Conservation (phyloP, 2,329 filamentous ascomycete species). For the Cordyceps javanica region DNA sequence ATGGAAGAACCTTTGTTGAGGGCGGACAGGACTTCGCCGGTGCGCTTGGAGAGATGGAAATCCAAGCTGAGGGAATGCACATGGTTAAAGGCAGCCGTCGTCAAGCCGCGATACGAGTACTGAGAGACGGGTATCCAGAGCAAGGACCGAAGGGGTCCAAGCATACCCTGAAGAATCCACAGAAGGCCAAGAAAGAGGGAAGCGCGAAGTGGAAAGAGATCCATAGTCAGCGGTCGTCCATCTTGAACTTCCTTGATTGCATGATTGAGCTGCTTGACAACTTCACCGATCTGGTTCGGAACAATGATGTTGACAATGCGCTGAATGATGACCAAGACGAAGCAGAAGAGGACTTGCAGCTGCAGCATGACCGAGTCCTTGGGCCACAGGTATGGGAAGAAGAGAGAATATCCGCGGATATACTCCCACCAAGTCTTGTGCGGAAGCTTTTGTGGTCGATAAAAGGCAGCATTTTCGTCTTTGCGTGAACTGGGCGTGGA, state of each 20-base stretch:
- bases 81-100: slow-evolving; percentile 93
- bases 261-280: slow-evolving; percentile 66
- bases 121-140: slow-evolving; percentile 97
- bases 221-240: slow-evolving; percentile 27
- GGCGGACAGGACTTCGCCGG: slow-evolving; percentile 90
- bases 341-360: slow-evolving; percentile 74
- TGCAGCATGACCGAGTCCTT: slow-evolving; percentile 69
- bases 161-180: slow-evolving; percentile 82
- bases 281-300: slow-evolving; percentile 70
- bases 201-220: slow-evolving; percentile 30
- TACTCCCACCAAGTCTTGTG: slow-evolving; percentile 96
- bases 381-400: slow-evolving; percentile 97
- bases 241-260: slow-evolving; percentile 42
- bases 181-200: slow-evolving; percentile 49
- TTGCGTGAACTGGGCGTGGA: slow-evolving; percentile 27
- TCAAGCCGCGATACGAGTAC: slow-evolving; percentile 91
- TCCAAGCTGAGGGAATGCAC: slow-evolving; percentile 92
- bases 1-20: slow-evolving; percentile 94
- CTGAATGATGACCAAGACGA: slow-evolving; percentile 72
- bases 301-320: slow-evolving; percentile 82
- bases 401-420: slow-evolving; percentile 81
- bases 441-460: slow-evolving; percentile 78
- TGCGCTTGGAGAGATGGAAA: slow-evolving; percentile 94
- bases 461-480: slow-evolving; percentile 73
- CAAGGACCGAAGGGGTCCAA: slow-evolving; percentile 74